Evolutionary conservation across 2,329 filamentous ascomycete genomes (phyloP), one percentile per base, ranked within the genome.

Genomic region (Hypoxylon sp.): DNA sequence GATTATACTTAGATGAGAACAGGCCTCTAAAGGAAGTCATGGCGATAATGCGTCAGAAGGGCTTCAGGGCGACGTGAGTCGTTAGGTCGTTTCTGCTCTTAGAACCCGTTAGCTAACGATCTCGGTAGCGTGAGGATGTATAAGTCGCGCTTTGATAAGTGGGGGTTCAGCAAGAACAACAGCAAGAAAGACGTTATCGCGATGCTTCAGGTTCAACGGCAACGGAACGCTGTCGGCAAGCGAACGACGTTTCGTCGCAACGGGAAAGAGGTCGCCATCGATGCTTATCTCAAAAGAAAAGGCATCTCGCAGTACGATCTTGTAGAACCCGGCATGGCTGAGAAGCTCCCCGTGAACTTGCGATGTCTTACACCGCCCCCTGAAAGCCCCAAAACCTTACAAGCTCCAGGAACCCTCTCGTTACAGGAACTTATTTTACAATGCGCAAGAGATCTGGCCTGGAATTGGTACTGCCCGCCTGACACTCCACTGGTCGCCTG

Each of bases 161-260:
- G 83, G 83, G 83, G 83, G 0, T 85, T 85, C 65, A 83, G 82
- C 40, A 85, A 85, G 75, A 85, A 85, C 62, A 85, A 85, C 65
- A 85, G 82, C 42, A 83, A 85, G 61, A 82, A 84, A 24, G 83
- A 85, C 60, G 82, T 85, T 6, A 83, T 84, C 71, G 78, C 80
- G 16, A 75, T 85, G 51, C 74, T 85, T 7, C 83, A 82, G 38
- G 82, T 84, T 74, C 84, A 85, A 65, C 83, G 84, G 46, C 82
- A 84, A 69, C 81, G 83, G 44, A 83, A 83, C 70, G 83, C 83
- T 3, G 80, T 83, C 67, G 83, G 83, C 61, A 85, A 85, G 68
- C 80, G 83, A 26, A 84, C 83, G 0, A 80, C 84, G 52, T 85
- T 85, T 64, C 81, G 83, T 40, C 81, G 83, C 48, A 85, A 85